Evolutionary conservation across 2,329 filamentous ascomycete genomes (phyloP).

Genomic region (Botrytis medusae): DNA sequence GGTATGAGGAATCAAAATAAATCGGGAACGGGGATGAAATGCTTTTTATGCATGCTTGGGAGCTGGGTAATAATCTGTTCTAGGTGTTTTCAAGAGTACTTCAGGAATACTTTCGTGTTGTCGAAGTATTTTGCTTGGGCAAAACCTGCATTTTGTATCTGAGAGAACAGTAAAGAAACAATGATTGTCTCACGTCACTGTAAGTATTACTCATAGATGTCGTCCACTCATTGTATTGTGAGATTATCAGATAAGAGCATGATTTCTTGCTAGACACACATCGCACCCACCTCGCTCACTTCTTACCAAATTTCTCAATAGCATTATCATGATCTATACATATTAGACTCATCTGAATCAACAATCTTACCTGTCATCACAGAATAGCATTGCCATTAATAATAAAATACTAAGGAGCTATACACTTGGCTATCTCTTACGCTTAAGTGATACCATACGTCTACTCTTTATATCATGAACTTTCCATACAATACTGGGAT

Average conservation of each 20-base stretch:
- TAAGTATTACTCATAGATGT: background rate
- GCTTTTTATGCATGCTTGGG: background rate
- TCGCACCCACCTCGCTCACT: no score
- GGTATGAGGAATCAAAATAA: background rate
- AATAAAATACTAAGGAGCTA: background rate
- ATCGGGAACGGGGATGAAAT: accelerated
- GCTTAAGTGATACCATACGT: background rate
- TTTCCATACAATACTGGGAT: background rate
- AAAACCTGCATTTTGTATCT: background rate
- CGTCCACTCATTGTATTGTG: background rate
- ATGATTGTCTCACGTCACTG: background rate
- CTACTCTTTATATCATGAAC: background rate
- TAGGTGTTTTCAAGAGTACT: background rate
- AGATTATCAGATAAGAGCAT: background rate
- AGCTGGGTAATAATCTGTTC: background rate
- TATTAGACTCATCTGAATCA: background rate
- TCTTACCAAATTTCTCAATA: no score
- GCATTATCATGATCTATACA: no score
- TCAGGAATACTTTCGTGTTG: background rate
- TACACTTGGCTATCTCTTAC: background rate
- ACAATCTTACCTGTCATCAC: background rate
- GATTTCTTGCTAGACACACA: background rate
- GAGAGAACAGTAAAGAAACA: background rate
- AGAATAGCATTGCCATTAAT: background rate
- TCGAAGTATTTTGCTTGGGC: background rate